Base-by-base conservation (phyloP, 225 moss, liverwort and hornwort species). In the Polytrichum commune region DNA sequence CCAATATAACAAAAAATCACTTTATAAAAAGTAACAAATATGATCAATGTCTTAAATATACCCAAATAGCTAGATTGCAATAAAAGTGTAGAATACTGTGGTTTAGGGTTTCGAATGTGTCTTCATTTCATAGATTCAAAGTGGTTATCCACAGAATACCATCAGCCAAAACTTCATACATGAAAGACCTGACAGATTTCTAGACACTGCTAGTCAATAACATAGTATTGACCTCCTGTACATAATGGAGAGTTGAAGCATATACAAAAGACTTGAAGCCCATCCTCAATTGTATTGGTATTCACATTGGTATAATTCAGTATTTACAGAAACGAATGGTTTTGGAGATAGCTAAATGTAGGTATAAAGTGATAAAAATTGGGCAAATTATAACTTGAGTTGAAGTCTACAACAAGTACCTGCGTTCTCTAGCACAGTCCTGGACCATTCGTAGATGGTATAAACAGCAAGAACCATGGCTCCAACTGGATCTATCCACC, bases 401-500 rank as follows among this genome's bases (percentile, higher is more conserved):
- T 30, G 3, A 20, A 54, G 28, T 69, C 19, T 46, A 16, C 27
- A 23, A 19, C 23, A 35, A 35, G 28, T 78, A 91, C 89, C 86
- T 76, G 94, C 93, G 77, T 86, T 93, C 64, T 93, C 93, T 19
- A 96, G 76, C 65, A 96, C 84, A 29, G 89, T 92, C 69, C 88
- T 91, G 62, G 89, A 83, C 96, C 93, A 97, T 74, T 93, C 90
- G 54, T 77, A 62, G 73, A 97, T 92, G 35, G 92, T 97, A 78
- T 85, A 97, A 7, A 88, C 27, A n/a, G 94, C 92, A 64, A 97
- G 72, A 29, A 90, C 38, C 22, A 92, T 77, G 83, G 96, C 96
- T 24, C 96, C 96, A 24, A 76, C 76, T 8, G 96, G 96, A 69
- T 97, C 93, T 63, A 93, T 91, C 93, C 93, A 93, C 93, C 95